These are phyloP conservation scores for Cladorrhinum sp. DNA, from an alignment of 2,329 filamentous ascomycete species.

Conservation along the genomic window DNA sequence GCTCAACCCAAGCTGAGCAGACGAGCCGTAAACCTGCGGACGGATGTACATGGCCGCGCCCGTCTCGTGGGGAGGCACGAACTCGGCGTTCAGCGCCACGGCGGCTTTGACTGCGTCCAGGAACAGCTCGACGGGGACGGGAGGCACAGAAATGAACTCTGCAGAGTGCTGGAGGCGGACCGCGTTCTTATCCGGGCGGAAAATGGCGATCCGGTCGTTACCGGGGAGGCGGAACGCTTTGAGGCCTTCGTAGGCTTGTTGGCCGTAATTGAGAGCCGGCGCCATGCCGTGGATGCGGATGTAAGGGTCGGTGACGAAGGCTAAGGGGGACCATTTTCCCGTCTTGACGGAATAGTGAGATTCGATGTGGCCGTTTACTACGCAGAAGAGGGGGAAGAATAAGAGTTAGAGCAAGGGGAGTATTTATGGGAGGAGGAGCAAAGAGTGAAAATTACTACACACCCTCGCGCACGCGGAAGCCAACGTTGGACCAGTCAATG, in stretches of 20 bases:
- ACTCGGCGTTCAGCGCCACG: constrained; percentile 84
- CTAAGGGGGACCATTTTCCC: constrained; percentile 71
- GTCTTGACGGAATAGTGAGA: constrained; percentile 74
- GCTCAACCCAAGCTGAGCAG: constrained; percentile 79
- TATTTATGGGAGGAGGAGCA: too few relatives aligned
- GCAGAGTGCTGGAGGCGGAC: constrained; percentile 80
- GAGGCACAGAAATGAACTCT: constrained; percentile 77
- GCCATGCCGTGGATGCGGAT: constrained; percentile 93
- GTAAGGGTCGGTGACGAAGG: constrained; percentile 79
- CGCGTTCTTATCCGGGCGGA: constrained; percentile 84
- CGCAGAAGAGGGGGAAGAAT: too few relatives aligned
- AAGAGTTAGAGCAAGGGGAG: too few relatives aligned
- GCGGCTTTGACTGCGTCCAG: constrained; percentile 72
- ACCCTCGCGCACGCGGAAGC: constrained; percentile 91
- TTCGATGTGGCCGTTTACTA: constrained; percentile 95
- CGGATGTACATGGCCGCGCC: constrained; percentile 92
- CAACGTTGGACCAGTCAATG: constrained; percentile 92
- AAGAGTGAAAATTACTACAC: constrained; percentile 62
- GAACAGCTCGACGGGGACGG: constrained; percentile 74
- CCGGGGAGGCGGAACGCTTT: constrained; percentile 85
- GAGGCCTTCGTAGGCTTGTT: constrained; percentile 97
- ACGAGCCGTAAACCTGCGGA: constrained; percentile 82
- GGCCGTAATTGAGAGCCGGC: constrained; percentile 91
- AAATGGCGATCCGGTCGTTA: constrained; percentile 71
- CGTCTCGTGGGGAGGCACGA: constrained; percentile 83